These are phyloP conservation scores for Chrysoporthe austroafricana DNA, from an alignment of 2,329 filamentous ascomycete genomes.

Conservation along the genomic window DNA sequence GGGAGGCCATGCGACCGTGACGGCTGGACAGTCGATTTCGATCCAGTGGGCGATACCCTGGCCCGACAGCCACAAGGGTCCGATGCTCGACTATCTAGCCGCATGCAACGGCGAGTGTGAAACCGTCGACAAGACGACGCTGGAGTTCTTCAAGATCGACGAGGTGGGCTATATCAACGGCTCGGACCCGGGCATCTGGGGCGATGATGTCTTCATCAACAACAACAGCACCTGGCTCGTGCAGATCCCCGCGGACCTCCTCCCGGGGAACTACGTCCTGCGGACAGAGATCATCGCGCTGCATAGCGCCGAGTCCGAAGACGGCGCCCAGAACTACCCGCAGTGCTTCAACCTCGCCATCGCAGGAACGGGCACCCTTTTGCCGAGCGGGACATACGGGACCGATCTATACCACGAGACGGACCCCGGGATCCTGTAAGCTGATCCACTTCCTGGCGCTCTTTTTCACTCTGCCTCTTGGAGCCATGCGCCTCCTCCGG, in stretches of 20 bases:
- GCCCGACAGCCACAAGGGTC: constrained; percentile 34
- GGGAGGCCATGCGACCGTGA: constrained; percentile 34
- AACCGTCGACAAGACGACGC: constrained; percentile 39
- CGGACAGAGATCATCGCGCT: constrained; percentile 52
- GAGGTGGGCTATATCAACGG: constrained; percentile 34
- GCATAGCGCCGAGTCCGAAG: constrained; percentile 42
- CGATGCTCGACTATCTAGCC: constrained; percentile 42
- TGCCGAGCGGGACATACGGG: constrained; percentile 50
- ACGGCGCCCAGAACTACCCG: constrained; percentile 53
- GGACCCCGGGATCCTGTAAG: constrained; percentile 53
- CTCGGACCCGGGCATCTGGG: constrained; percentile 41
- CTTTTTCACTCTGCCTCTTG: too few relatives aligned
- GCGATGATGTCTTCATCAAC: constrained; percentile 45
- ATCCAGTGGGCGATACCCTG: constrained; percentile 27
- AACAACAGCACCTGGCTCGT: constrained; percentile 51
- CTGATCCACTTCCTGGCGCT: background rate
- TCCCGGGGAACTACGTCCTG: constrained; percentile 50
- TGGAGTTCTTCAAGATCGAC: constrained; percentile 45
- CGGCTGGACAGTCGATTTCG: constrained; percentile 37
- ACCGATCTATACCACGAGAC: constrained; percentile 55
- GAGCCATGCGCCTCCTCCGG: too few relatives aligned
- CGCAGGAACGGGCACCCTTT: constrained; percentile 40
- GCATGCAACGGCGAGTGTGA: constrained; percentile 41
- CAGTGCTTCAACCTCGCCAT: constrained; percentile 60
- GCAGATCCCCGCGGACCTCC: constrained; percentile 45